These are phyloP conservation scores for Fusarium dlaminii DNA, from an alignment of 2,329 filamentous ascomycete species.

Conservation along the genomic window DNA sequence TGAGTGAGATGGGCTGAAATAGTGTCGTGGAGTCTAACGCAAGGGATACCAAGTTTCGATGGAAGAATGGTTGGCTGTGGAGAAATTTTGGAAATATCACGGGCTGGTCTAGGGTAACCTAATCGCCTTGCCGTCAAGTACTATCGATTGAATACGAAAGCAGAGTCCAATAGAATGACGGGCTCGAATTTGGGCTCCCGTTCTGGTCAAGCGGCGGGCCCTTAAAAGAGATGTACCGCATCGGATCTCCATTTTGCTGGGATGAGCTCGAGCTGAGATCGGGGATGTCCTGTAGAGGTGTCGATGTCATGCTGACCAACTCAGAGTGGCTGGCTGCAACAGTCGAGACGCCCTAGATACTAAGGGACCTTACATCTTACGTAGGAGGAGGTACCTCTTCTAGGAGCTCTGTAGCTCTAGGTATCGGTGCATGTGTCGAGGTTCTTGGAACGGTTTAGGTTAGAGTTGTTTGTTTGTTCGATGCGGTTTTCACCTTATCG, in stretches of 20 bases:
- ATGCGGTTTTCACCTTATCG: neutral
- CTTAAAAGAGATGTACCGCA: constrained; percentile 23
- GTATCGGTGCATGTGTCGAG: neutral
- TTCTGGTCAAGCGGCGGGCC: constrained; percentile 29
- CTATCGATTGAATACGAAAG: constrained; percentile 6
- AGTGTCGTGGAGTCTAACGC: constrained; percentile 23
- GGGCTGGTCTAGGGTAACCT: constrained; percentile 25
- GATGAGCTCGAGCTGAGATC: constrained; percentile 19
- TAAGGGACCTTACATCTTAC: neutral
- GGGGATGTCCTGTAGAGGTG: constrained; percentile 3
- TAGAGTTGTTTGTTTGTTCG: neutral
- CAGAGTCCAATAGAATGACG: constrained; percentile 5
- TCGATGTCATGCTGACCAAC: constrained; percentile 21
- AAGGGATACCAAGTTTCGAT: constrained; percentile 24
- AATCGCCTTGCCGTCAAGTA: constrained; percentile 16
- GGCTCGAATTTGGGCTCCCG: neutral
- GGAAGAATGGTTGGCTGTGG: constrained; percentile 23
- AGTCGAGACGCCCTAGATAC: neutral
- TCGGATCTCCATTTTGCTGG: constrained; percentile 22
- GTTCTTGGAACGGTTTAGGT: neutral
- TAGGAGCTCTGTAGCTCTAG: neutral
- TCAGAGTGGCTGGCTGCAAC: constrained; percentile 25
- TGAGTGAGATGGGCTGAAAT: constrained; percentile 16
- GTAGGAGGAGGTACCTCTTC: neutral
- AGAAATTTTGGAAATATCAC: constrained; percentile 14